Percentiles rank a stretch among this genome's conserved stretches.
Evolutionary conservation across 371 early-diverging fungal genomes (phyloP).

Genomic region (Thermomucor indicae-seudaticae): DNA sequence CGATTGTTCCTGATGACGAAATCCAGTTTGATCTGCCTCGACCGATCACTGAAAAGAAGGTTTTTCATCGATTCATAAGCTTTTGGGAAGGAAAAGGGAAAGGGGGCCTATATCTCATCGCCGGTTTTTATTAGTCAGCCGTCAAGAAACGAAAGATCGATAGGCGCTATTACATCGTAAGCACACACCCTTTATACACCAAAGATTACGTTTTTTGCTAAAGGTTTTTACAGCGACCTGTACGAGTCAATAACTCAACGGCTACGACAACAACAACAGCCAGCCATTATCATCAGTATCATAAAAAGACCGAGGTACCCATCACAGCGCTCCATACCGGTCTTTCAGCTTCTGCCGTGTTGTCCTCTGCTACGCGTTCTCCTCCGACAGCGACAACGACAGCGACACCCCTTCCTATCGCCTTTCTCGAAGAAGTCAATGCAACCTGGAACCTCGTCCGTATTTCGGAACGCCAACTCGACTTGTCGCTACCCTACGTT

Average conservation of each 20-base stretch:
- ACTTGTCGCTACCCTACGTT: slow-evolving; percentile 21
- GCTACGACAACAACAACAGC: too few species aligned
- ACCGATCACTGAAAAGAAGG: not conserved
- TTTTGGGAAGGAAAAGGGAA: too few species aligned
- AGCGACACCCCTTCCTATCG: not conserved
- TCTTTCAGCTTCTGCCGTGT: not conserved
- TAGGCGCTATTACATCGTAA: slow-evolving; percentile 22
- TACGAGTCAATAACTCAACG: not conserved
- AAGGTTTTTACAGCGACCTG: slow-evolving; percentile 1
- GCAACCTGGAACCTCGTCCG: slow-evolving; percentile 42
- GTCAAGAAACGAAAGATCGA: slow-evolving; percentile 11
- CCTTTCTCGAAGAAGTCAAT: too few species aligned
- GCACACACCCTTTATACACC: not conserved
- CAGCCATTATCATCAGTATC: not conserved
- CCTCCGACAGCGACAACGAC: not conserved
- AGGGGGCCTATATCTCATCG: too few species aligned
- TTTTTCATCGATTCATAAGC: too few species aligned
- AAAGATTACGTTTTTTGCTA: not conserved
- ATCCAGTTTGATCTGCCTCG: slow-evolving; percentile 31
- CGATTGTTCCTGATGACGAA: slow-evolving; percentile 34
- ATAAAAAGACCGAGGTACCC: not conserved
- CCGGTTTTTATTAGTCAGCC: too few species aligned
- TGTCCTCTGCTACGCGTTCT: not conserved
- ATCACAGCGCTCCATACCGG: too few species aligned
- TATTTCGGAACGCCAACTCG: slow-evolving; percentile 22